phyloP scores from a whole-genome alignment of 2,329 filamentous ascomycete genomes.

The Penicillium sp. region DNA sequence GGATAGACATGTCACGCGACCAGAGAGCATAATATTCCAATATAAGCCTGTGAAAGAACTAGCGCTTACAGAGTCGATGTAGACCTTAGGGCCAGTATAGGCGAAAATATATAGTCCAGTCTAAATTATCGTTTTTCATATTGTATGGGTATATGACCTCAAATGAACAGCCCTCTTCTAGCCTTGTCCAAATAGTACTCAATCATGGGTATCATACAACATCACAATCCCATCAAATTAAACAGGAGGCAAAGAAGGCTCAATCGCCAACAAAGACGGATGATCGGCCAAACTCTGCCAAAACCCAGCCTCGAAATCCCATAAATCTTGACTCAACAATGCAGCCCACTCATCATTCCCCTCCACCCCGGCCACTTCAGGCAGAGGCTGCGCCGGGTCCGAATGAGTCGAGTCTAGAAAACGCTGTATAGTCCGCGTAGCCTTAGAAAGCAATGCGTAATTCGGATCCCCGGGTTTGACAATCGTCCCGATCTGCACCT shows the following conservation, averaged over 20 bases:
- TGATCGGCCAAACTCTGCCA: constrained; percentile 32
- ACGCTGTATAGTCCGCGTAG: constrained; percentile 27
- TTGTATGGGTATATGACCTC: neutral
- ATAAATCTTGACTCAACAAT: constrained; percentile 24
- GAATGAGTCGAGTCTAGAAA: constrained; percentile 29
- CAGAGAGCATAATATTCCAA: too few relatives aligned
- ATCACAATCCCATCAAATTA: constrained; percentile 5
- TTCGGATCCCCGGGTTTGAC: constrained; percentile 27
- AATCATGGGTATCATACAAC: neutral
- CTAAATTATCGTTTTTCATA: neutral
- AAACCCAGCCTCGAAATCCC: constrained; percentile 31
- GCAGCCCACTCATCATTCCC: constrained; percentile 24
- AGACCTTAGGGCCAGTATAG: too few relatives aligned
- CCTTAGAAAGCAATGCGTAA: constrained; percentile 27
- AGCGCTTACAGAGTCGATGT: too few relatives aligned
- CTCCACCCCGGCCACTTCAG: constrained; percentile 14
- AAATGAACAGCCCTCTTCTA: neutral
- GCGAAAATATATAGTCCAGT: neutral
- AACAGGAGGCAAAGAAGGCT: constrained; percentile 22
- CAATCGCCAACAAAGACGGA: constrained; percentile 25
- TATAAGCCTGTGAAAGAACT: too few relatives aligned
- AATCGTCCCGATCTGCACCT: constrained; percentile 29
- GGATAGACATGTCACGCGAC: too few relatives aligned
- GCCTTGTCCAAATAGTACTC: neutral
- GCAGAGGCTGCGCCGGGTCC: constrained; percentile 10